phyloP scores from a whole-genome alignment of 225 moss, liverwort and hornwort genomes.

The Climacium dendroides region DNA sequence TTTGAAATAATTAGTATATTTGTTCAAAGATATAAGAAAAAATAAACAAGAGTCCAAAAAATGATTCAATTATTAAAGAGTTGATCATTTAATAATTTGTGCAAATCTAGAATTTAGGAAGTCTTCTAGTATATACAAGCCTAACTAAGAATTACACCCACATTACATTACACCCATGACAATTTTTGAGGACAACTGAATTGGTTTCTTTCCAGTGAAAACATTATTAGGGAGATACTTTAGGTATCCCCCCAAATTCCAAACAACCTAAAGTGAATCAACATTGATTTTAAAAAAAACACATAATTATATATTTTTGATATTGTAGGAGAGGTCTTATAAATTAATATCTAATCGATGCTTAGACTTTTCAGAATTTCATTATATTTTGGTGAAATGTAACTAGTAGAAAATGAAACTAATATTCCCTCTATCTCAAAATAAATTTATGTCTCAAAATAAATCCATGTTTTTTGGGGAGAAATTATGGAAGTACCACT shows the following conservation, averaged over 20 bases:
- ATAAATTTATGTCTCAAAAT: no score
- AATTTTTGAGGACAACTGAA: neutral
- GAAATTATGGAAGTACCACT: no score
- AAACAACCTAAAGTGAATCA: neutral
- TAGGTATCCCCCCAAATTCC: neutral
- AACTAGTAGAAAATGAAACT: neutral
- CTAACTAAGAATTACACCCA: neutral
- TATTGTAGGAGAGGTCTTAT: neutral
- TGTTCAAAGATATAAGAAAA: neutral
- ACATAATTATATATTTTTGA: neutral
- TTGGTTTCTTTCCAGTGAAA: neutral
- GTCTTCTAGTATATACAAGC: neutral
- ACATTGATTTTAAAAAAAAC: no score
- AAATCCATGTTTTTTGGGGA: no score
- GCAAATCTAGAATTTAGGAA: neutral
- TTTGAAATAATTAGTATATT: neutral
- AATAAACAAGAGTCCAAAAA: neutral
- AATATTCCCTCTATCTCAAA: neutral
- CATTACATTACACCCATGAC: no score
- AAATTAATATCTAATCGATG: neutral
- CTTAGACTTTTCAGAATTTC: neutral
- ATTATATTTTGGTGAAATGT: neutral
- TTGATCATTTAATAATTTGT: neutral
- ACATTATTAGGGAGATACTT: neutral
- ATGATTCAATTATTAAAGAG: neutral